phyloP scores from a whole-genome alignment of 805 yeast genomes.

The Komagataella ulmi region DNA sequence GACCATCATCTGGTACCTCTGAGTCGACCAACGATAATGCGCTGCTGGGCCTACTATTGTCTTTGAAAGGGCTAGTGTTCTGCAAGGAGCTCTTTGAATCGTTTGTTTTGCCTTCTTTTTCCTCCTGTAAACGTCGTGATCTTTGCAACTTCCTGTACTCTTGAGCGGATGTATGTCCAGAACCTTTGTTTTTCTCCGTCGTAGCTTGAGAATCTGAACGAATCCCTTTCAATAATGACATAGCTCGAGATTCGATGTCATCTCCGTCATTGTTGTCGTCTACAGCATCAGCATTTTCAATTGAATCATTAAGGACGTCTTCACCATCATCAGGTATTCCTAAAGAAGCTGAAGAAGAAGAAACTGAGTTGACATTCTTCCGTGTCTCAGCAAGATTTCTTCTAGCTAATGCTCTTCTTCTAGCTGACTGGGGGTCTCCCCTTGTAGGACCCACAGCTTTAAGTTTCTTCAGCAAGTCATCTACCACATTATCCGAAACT shows the following conservation, averaged over 20 bases:
- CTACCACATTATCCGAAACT: conserved; percentile 47
- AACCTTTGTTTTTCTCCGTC: conserved; percentile 13
- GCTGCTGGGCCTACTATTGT: not conserved
- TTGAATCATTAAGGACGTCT: conserved; percentile 1
- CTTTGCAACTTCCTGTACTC: conserved; percentile 27
- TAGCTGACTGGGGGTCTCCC: conserved; percentile 67
- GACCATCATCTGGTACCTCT: not conserved
- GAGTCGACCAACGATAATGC: not conserved
- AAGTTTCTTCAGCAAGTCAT: conserved; percentile 70
- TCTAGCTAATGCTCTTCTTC: conserved; percentile 68
- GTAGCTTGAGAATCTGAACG: conserved; percentile 19
- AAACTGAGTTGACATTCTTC: conserved; percentile 7
- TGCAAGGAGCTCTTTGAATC: not conserved
- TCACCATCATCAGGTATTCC: conserved; percentile 1
- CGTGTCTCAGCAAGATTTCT: conserved; percentile 26
- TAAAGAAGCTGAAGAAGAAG: conserved; percentile 1
- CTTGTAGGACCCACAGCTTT: conserved; percentile 75
- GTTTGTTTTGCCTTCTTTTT: conserved; percentile 9
- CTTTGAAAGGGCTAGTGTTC: not conserved
- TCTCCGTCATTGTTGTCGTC: conserved; percentile 20
- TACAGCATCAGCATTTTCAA: not conserved
- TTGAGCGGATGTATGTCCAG: conserved; percentile 24
- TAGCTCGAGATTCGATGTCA: conserved; percentile 42
- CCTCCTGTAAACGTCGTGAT: conserved; percentile 1
- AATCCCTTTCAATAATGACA: conserved; percentile 47